phyloP scores from a whole-genome alignment of 2,329 filamentous ascomycete genomes.

The Trichophyton simii region DNA sequence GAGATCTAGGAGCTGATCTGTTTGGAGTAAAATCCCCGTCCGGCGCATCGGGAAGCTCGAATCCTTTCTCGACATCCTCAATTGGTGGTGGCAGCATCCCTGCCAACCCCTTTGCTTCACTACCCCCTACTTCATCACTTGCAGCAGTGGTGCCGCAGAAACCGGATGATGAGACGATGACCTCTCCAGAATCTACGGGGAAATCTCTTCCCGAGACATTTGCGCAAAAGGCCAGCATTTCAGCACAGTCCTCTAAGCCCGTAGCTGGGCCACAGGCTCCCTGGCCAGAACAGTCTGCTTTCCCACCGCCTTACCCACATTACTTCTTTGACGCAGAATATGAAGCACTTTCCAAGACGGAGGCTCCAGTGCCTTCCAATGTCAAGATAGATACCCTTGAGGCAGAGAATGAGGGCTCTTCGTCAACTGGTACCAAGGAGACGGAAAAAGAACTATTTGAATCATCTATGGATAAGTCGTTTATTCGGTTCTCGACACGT shows the following conservation, averaged over 20 bases:
- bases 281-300: conserved; percentile 57
- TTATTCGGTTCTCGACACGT: conserved; percentile 68
- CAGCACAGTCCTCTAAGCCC: conserved; percentile 21
- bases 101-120: conserved; percentile 50
- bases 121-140: conserved; percentile 26
- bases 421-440: conserved; percentile 17
- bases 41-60: conserved; percentile 29
- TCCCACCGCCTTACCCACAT: conserved; percentile 59
- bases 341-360: conserved; percentile 58
- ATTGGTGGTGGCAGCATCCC: conserved; percentile 21
- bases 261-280: conserved; percentile 41
- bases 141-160: conserved; percentile 35
- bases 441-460: conserved; percentile 58
- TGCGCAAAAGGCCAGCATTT: conserved; percentile 53
- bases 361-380: conserved; percentile 38
- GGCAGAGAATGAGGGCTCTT: conserved; percentile 21
- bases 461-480: conserved; percentile 59
- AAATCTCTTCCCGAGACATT: conserved; percentile 60
- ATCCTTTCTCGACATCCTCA: conserved; percentile 43
- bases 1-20: conserved; percentile 44
- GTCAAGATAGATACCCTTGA: conserved; percentile 33
- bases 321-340: conserved; percentile 85
- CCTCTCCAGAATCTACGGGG: conserved; percentile 19
- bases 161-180: conserved; percentile 7
- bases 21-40: conserved; percentile 42